These are phyloP conservation scores for Leptographium radiaticola DNA, from an alignment of 2,329 filamentous ascomycete genomes.

Conservation along the genomic window DNA sequence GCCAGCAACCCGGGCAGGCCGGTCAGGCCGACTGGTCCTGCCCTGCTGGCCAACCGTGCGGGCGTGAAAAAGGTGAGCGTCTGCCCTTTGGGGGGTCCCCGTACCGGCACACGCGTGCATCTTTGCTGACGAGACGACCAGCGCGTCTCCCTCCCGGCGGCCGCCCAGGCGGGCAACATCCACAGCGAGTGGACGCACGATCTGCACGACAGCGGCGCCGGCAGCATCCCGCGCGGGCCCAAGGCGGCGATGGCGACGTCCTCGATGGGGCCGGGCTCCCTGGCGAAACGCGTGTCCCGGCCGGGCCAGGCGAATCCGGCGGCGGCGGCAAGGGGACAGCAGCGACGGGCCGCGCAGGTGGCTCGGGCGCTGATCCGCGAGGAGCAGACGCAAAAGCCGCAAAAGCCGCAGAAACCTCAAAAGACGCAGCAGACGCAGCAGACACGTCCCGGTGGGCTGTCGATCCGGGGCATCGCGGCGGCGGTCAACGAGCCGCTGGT, in stretches of 20 bases:
- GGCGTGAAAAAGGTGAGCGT: slow-evolving; percentile 54
- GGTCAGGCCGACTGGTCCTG: slow-evolving; percentile 19
- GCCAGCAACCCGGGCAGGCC: slow-evolving; percentile 32
- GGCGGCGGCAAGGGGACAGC: slow-evolving; percentile 7
- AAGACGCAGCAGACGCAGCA: slow-evolving; percentile 8
- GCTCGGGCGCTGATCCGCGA: slow-evolving; percentile 30
- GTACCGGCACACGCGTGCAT: not conserved
- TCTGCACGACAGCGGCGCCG: slow-evolving; percentile 35
- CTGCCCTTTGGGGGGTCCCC: too few species aligned
- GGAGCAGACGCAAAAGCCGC: slow-evolving; percentile 20
- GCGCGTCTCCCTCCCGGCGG: slow-evolving; percentile 18
- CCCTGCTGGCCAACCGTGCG: slow-evolving; percentile 57
- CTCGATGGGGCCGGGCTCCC: slow-evolving; percentile 18
- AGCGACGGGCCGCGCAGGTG: slow-evolving; percentile 26
- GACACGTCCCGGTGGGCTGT: slow-evolving; percentile 39
- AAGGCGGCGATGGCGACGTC: slow-evolving; percentile 14
- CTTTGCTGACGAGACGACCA: not conserved
- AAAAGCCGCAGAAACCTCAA: slow-evolving; percentile 8
- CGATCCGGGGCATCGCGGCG: slow-evolving; percentile 60
- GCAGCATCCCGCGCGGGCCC: not conserved
- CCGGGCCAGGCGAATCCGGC: slow-evolving; percentile 3
- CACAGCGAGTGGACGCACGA: slow-evolving; percentile 62
- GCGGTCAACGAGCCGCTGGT: slow-evolving; percentile 37
- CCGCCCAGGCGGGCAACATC: slow-evolving; percentile 32
- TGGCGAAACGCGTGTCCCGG: slow-evolving; percentile 32